phyloP scores from a whole-genome alignment of 108 stramenopile species.

The Pseudonitzschia pungens region DNA sequence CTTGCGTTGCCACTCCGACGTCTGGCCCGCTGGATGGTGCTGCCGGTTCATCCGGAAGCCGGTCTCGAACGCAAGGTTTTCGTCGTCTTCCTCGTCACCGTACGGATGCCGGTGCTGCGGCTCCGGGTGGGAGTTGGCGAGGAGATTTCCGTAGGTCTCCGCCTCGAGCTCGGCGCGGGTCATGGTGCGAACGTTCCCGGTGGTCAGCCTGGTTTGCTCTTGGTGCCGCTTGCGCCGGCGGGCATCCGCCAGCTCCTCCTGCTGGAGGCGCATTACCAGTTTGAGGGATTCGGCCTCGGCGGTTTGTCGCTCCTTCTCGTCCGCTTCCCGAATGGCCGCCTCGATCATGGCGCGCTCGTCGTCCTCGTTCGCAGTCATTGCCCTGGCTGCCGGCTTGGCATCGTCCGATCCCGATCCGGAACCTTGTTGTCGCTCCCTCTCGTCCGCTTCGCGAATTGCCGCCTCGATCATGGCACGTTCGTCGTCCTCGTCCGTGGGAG shows the following conservation, averaged over 20 bases:
- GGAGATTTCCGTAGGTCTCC: conserved; percentile 11
- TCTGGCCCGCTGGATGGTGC: not conserved
- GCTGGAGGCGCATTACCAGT: conserved; percentile 49
- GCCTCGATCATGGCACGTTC: conserved; percentile 13
- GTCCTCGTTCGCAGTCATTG: not conserved
- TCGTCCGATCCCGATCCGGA: conserved; percentile 33
- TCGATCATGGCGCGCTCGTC: conserved; percentile 20
- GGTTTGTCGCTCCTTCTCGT: conserved; percentile 15
- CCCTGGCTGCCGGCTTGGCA: not conserved
- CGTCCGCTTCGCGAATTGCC: conserved; percentile 57
- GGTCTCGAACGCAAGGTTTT: conserved; percentile 12
- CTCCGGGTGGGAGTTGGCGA: not conserved
- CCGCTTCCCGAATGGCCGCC: conserved; percentile 26
- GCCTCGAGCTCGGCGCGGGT: conserved; percentile 31
- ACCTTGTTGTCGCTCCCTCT: conserved; percentile 24
- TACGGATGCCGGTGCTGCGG: not conserved
- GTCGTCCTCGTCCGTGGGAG: conserved; percentile 10
- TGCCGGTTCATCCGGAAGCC: conserved; percentile 65
- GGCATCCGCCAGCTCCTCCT: conserved; percentile 41
- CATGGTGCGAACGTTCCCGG: conserved; percentile 48
- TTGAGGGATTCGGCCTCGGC: conserved; percentile 48
- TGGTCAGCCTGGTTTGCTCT: conserved; percentile 18
- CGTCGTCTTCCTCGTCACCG: conserved; percentile 27
- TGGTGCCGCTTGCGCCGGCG: conserved; percentile 22
- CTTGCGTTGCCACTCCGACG: conserved; percentile 44